phyloP scores from a whole-genome alignment of 306 rosid genomes.

The Neltuma alba region DNA sequence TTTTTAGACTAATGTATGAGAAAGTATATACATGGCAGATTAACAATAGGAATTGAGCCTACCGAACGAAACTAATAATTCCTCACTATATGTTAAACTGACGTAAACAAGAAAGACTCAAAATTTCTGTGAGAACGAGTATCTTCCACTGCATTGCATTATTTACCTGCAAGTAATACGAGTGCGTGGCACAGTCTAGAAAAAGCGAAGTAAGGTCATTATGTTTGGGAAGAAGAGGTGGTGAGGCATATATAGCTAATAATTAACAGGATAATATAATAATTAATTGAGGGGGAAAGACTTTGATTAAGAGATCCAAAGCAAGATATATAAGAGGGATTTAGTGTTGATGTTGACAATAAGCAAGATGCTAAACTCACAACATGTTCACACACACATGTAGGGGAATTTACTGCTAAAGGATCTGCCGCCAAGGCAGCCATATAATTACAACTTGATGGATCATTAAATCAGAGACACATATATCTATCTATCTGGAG shows the following conservation, averaged over 20 bases:
- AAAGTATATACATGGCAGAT: too few relatives aligned
- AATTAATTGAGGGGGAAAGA: not conserved
- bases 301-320: too few relatives aligned
- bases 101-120: too few relatives aligned
- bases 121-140: too few relatives aligned
- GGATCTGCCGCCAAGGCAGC: slow-evolving; percentile 31
- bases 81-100: too few relatives aligned
- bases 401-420: slow-evolving; percentile 12
- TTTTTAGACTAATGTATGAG: too few relatives aligned
- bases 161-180: not conserved
- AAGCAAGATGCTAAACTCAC: slow-evolving; percentile 24
- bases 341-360: not conserved
- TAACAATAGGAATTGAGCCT: too few relatives aligned
- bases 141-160: not conserved
- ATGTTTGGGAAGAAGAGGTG: not conserved
- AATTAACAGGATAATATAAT: not conserved
- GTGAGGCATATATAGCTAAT: too few relatives aligned
- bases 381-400: slow-evolving; percentile 17
- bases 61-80: too few relatives aligned
- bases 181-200: not conserved
- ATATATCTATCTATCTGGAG: slow-evolving; percentile 1
- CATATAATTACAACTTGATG: too few relatives aligned
- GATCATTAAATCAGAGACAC: not conserved
- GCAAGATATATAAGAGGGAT: not conserved
- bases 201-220: not conserved